Evolutionary conservation across 164 flowering plant species (phyloP).

Genomic region (Sextonia rubra): DNA sequence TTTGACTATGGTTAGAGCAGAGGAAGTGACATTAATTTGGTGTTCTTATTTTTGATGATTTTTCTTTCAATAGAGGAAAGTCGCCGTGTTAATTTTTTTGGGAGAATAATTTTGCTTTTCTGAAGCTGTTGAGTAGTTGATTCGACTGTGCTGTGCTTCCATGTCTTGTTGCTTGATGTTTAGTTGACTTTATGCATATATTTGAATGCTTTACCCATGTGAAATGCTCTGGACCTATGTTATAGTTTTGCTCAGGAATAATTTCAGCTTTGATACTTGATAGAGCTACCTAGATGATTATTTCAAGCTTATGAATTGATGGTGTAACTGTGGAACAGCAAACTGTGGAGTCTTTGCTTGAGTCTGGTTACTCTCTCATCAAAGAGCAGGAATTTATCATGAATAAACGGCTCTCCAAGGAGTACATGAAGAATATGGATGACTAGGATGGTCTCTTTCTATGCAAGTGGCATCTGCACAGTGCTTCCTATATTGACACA

Average conservation of each 20-base stretch:
- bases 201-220: background rate
- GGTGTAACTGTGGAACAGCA: conserved; percentile 46
- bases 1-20: no score
- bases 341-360: conserved; percentile 82
- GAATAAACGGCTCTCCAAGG: conserved; percentile 75
- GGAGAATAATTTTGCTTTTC: background rate
- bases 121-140: background rate
- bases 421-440: conserved; percentile 89
- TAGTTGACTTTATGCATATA: background rate
- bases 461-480: background rate
- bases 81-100: background rate
- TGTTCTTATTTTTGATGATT: background rate
- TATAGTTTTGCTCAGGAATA: background rate
- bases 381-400: conserved; percentile 69
- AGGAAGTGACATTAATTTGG: background rate
- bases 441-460: conserved; percentile 21
- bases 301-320: background rate
- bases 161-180: background rate
- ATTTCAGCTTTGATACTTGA: background rate
- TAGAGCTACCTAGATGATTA: background rate
- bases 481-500: no score
- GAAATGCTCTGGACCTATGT: background rate
- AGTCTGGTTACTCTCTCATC: conserved; percentile 76
- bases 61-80: background rate
- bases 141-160: background rate